Evolutionary conservation across 371 early-diverging fungal genomes (phyloP), one percentile per base, ranked within the genome.

Genomic region (Circinella minor): DNA sequence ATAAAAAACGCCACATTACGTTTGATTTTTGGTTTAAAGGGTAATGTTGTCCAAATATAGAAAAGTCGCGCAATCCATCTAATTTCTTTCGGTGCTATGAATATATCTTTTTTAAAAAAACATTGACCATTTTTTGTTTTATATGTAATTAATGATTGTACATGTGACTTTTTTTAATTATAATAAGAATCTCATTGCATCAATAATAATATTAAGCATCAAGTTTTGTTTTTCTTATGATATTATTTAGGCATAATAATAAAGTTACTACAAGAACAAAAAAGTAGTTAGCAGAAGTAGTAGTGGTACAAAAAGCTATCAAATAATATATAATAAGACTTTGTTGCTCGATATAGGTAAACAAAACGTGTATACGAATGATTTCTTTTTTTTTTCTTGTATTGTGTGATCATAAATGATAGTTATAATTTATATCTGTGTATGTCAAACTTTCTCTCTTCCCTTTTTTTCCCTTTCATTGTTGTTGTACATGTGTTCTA

Each of bases 1-100:
- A 13, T 1, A 8, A 57, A 57, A 57, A 57, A 57, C 57, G 57
- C 57, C 57, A 57, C 57, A 34, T 57, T 51, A 57, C 57, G 57
- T 57, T 54, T 34, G 34, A 17, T 57, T 7, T 8, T 57, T 57
- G 1, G 27, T 57, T 57, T 6, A 18, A 57, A 34, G 43, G 43
- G 43, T 43, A 43, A 43, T 43, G 43, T 43, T 57, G 34, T 57
- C 57, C 57, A 5, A 34, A 57, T 27, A 57, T 57, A 57, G 57
- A 34, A 57, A 27, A 5, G 27, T 57, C 27, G 57, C 57, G 57
- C 34, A 34, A 57, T 57, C 57, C 36, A 43, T 43, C 43, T 43
- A 43, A 20, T 11, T 57, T 57, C 27, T 3, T n/a, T 57, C 27
- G 10, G 4, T 57, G 34, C 27, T 27, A 9, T 9, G 43, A 43